These are phyloP conservation scores for Silene coronaria DNA, from an alignment of 179 eudicot genomes.

Conservation along the genomic window DNA sequence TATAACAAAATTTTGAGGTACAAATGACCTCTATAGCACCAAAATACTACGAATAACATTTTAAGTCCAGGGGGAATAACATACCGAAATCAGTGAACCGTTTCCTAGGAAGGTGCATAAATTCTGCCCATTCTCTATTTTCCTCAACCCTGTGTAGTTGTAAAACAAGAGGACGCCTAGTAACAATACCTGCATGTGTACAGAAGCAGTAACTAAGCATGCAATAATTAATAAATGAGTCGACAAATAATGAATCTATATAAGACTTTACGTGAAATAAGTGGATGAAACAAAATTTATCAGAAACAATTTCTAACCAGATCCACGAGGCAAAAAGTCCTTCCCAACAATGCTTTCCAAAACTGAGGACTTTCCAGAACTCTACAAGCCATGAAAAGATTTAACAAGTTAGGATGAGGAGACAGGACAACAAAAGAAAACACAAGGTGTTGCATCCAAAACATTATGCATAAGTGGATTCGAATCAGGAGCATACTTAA, in stretches of 20 bases:
- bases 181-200: conserved; percentile 69
- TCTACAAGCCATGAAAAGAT: conserved; percentile 40
- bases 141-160: conserved; percentile 91
- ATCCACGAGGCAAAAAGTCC: conserved; percentile 99
- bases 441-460: neutral
- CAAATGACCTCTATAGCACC: neutral
- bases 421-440: neutral
- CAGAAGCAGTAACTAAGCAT: neutral
- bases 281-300: neutral
- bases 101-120: conserved; percentile 81
- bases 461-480: neutral
- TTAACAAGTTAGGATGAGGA: neutral
- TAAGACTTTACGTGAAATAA: neutral
- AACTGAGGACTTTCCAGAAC: conserved; percentile 97
- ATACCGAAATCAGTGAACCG: conserved; percentile 80
- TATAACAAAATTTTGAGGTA: neutral
- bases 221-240: neutral
- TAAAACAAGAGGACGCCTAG: conserved; percentile 93
- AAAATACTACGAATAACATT: neutral
- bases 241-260: neutral
- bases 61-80: conserved; percentile 11
- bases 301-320: conserved; percentile 45
- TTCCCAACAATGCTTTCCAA: conserved; percentile 94
- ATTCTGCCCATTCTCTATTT: conserved; percentile 90
- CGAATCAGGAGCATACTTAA: neutral